phyloP scores from a whole-genome alignment of 2,329 filamentous ascomycete genomes.

The Aureobasidium sp. region DNA sequence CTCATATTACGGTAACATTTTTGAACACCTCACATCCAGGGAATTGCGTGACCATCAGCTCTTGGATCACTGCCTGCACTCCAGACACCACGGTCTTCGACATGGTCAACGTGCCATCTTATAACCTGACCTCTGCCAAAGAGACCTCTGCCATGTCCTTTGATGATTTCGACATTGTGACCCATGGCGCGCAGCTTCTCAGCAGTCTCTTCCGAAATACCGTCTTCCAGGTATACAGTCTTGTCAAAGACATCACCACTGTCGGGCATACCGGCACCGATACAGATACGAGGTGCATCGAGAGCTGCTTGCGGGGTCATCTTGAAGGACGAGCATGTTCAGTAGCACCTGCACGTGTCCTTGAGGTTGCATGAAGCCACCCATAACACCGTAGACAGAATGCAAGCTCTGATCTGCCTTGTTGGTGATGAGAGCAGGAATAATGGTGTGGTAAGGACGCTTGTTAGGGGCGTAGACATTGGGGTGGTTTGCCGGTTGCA shows the following conservation, averaged over 20 bases:
- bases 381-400: conserved; percentile 92
- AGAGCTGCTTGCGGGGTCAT: conserved; percentile 79
- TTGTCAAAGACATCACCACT: conserved; percentile 48
- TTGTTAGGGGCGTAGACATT: conserved; percentile 76
- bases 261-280: conserved; percentile 64
- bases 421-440: conserved; percentile 83
- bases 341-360: conserved; percentile 89
- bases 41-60: conserved; percentile 68
- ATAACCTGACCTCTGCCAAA: conserved; percentile 90
- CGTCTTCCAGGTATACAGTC: conserved; percentile 73
- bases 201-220: conserved; percentile 60
- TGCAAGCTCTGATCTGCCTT: conserved; percentile 63
- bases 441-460: conserved; percentile 95
- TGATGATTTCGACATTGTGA: conserved; percentile 62
- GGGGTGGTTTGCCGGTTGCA: conserved; percentile 58
- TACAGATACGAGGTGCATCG: conserved; percentile 84
- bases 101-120: conserved; percentile 57
- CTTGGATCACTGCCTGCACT: conserved; percentile 82
- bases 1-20: neutral
- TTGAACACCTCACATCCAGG: conserved; percentile 19
- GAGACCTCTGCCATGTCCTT: conserved; percentile 54
- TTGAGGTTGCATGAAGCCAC: conserved; percentile 97
- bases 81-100: conserved; percentile 64
- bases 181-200: conserved; percentile 61
- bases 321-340: conserved; percentile 73